Conservation (phyloP, 805 yeast genomes). For the Metschnikowia corniflorae region DNA sequence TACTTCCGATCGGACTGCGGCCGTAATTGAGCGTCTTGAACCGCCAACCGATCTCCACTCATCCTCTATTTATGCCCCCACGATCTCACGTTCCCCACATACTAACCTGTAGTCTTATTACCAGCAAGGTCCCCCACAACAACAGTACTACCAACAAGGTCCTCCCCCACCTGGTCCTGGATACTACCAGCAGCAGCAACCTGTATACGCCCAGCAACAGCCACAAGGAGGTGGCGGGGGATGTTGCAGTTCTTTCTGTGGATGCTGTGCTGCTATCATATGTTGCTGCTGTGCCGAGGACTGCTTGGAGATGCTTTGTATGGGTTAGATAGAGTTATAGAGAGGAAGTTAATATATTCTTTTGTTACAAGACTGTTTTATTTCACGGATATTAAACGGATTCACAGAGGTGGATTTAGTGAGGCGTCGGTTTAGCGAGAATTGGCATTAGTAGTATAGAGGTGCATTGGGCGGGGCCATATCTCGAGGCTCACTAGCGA, state of each 20-base stretch:
- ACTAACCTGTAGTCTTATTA: slow-evolving; percentile 4
- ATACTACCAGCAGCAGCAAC: slow-evolving; percentile 33
- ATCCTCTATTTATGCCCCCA: too few relatives aligned
- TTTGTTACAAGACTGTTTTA: neutral
- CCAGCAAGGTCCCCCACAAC: slow-evolving; percentile 23
- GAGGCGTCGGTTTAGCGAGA: too few relatives aligned
- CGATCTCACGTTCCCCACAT: too few relatives aligned
- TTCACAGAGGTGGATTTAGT: too few relatives aligned
- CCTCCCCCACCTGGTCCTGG: slow-evolving; percentile 25
- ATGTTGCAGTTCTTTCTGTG: slow-evolving; percentile 22
- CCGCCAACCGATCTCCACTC: too few relatives aligned
- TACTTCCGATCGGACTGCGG: too few relatives aligned
- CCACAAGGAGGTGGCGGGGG: slow-evolving; percentile 23
- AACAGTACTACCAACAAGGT: slow-evolving; percentile 31
- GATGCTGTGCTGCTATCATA: slow-evolving; percentile 21
- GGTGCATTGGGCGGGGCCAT: neutral
- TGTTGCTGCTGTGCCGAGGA: slow-evolving; percentile 23
- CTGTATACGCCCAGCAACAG: slow-evolving; percentile 31
- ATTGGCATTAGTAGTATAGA: neutral
- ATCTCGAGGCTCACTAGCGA: too few relatives aligned
- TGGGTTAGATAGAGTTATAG: neutral
- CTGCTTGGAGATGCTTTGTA: slow-evolving; percentile 16
- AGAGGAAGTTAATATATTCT: neutral
- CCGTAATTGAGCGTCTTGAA: too few relatives aligned
- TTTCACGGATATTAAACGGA: too few relatives aligned